phyloP scores from a whole-genome alignment of 805 yeast species.

The Saccharomycopsis oosterbeekiorum region DNA sequence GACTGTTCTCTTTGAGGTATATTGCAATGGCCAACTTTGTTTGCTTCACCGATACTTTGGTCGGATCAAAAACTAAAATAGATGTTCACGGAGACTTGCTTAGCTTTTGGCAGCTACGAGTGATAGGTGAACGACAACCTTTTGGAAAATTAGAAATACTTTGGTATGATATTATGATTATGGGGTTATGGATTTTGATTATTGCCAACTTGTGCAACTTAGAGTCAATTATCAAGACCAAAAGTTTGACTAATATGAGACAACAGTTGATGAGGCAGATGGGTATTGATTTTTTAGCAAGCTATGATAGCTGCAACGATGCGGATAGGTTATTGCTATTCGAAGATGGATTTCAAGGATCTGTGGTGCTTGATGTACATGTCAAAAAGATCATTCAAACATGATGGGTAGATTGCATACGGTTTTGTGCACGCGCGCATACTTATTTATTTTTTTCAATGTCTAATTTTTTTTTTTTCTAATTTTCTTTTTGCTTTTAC shows the following conservation, averaged over 20 bases:
- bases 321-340: background rate
- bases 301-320: background rate
- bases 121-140: conserved; percentile 14
- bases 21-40: conserved; percentile 6
- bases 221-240: background rate
- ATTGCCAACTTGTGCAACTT: background rate
- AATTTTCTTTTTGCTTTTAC: background rate
- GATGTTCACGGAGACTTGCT: conserved; percentile 4
- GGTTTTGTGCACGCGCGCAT: background rate
- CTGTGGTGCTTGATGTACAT: background rate
- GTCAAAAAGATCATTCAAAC: background rate
- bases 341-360: background rate
- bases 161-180: conserved; percentile 11
- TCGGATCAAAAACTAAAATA: conserved; percentile 5
- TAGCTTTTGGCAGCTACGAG: conserved; percentile 12
- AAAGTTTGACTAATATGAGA: background rate
- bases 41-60: conserved; percentile 5
- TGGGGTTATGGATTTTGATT: conserved; percentile 4
- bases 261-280: background rate
- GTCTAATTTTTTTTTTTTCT: background rate
- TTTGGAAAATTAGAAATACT: conserved; percentile 4
- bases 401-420: background rate
- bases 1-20: background rate
- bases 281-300: background rate
- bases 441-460: background rate